A percentile compares a stretch with the other conserved stretches of the same genome.
Conservation (phyloP, 2,329 filamentous ascomycete species). For the Dactylellina parvicollis region DNA sequence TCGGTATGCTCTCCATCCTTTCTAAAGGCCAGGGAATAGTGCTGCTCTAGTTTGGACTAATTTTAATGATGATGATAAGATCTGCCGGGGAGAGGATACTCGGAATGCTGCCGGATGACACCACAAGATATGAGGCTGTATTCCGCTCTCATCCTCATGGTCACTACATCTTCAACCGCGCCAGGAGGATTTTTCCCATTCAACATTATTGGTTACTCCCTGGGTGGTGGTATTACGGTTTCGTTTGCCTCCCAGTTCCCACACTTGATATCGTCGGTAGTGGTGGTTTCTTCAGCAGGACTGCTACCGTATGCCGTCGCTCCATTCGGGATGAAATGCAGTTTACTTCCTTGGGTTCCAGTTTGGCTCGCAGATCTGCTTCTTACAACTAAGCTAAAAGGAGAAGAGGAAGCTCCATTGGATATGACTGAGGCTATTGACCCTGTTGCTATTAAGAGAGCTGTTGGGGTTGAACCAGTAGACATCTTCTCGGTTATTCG, state of each 20-base stretch:
- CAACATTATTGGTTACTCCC: conserved; percentile 76
- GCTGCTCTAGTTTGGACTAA: conserved; percentile 18
- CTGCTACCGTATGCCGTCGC: conserved; percentile 75
- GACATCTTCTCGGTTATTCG: conserved; percentile 72
- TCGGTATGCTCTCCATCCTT: conserved; percentile 66
- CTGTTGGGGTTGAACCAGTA: conserved; percentile 63
- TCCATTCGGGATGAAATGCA: conserved; percentile 69
- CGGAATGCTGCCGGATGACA: conserved; percentile 71
- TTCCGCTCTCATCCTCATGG: conserved; percentile 71
- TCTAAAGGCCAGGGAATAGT: background rate
- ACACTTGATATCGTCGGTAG: conserved; percentile 72
- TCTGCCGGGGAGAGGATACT: conserved; percentile 80
- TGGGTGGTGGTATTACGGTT: conserved; percentile 78
- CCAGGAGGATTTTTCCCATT: conserved; percentile 72
- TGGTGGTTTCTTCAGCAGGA: conserved; percentile 82
- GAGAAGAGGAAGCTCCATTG: conserved; percentile 62
- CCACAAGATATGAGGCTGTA: conserved; percentile 73
- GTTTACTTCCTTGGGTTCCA: conserved; percentile 70
- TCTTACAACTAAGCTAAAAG: conserved; percentile 67
- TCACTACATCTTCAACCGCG: conserved; percentile 68
- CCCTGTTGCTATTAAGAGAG: conserved; percentile 25
- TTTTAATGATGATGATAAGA: conserved; percentile 63
- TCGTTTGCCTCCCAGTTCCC: conserved; percentile 77
- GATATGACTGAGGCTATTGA: conserved; percentile 58
- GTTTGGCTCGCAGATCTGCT: conserved; percentile 65